Conservation (phyloP, 179 eudicot genomes). For the Patellifolia procumbens region DNA sequence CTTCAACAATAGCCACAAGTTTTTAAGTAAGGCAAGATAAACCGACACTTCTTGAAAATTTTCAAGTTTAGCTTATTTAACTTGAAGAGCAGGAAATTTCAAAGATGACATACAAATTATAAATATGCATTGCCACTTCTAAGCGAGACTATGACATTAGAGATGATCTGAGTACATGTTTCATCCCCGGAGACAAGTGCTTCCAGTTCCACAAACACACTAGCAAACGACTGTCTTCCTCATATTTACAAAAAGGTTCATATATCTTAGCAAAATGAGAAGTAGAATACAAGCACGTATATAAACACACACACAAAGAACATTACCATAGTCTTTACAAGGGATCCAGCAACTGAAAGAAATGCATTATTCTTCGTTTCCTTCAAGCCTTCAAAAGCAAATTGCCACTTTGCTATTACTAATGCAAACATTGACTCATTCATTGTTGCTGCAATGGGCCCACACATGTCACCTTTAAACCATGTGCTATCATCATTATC, state of each 20-base stretch:
- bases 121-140: not conserved
- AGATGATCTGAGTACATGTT: not conserved
- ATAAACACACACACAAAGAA: conserved; percentile 14
- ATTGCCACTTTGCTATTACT: conserved; percentile 79
- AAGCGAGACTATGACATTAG: not conserved
- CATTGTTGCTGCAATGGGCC: conserved; percentile 84
- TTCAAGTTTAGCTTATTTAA: not conserved
- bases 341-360: conserved; percentile 86
- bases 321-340: conserved; percentile 79
- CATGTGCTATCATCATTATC: conserved; percentile 47
- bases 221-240: not conserved
- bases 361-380: conserved; percentile 78
- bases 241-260: not conserved
- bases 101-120: not conserved
- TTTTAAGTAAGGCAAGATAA: conserved; percentile 8
- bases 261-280: not conserved
- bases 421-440: conserved; percentile 85
- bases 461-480: conserved; percentile 74
- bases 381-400: conserved; percentile 86
- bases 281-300: not conserved
- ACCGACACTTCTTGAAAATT: not conserved
- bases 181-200: not conserved
- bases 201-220: not conserved
- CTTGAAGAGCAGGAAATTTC: not conserved
- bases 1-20: not conserved